A percentile compares a stretch with the other conserved stretches of the same genome.
Evolutionary conservation across 2,329 filamentous ascomycete genomes (phyloP).

Genomic region (Incumbomyces delicatus): DNA sequence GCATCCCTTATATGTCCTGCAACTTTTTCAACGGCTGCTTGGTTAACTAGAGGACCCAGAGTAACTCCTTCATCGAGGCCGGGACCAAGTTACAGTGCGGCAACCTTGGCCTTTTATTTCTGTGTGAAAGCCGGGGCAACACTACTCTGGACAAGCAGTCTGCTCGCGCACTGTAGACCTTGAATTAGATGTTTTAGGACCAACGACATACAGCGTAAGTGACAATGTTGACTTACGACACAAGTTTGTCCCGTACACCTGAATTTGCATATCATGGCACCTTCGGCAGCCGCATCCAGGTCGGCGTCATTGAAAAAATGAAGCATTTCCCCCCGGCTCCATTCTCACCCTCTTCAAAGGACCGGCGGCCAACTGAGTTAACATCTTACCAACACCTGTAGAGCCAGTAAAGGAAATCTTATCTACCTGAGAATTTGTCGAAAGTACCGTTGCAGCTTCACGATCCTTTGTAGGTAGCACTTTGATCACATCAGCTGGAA

Average conservation of each 20-base stretch:
- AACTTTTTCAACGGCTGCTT: slow-evolving; percentile 13
- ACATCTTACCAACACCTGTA: slow-evolving; percentile 24
- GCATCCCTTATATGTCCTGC: slow-evolving; percentile 13
- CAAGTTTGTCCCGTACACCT: slow-evolving; percentile 15
- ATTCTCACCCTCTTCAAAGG: slow-evolving; percentile 33
- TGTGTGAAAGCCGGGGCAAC: slow-evolving; percentile 65
- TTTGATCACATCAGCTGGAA: slow-evolving; percentile 25
- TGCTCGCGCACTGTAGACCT: slow-evolving; percentile 57
- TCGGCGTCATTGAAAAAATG: slow-evolving; percentile 32
- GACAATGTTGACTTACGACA: background rate
- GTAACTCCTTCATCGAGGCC: slow-evolving; percentile 62
- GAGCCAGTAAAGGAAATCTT: slow-evolving; percentile 24
- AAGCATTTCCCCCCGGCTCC: slow-evolving; percentile 35
- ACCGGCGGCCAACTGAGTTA: slow-evolving; percentile 23
- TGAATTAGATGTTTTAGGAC: slow-evolving; percentile 3
- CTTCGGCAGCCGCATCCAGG: slow-evolving; percentile 22
- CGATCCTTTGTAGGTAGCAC: slow-evolving; percentile 30
- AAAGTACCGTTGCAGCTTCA: slow-evolving; percentile 2
- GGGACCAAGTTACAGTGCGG: slow-evolving; percentile 62
- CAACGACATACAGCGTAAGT: too few relatives aligned
- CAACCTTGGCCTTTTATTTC: slow-evolving; percentile 62
- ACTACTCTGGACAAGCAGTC: slow-evolving; percentile 66
- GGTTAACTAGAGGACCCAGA: slow-evolving; percentile 57
- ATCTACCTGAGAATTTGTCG: slow-evolving; percentile 13
- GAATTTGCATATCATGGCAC: slow-evolving; percentile 10